Evolutionary conservation across 768 basidiomycete species (phyloP).

Genomic region (Collybia sordida): DNA sequence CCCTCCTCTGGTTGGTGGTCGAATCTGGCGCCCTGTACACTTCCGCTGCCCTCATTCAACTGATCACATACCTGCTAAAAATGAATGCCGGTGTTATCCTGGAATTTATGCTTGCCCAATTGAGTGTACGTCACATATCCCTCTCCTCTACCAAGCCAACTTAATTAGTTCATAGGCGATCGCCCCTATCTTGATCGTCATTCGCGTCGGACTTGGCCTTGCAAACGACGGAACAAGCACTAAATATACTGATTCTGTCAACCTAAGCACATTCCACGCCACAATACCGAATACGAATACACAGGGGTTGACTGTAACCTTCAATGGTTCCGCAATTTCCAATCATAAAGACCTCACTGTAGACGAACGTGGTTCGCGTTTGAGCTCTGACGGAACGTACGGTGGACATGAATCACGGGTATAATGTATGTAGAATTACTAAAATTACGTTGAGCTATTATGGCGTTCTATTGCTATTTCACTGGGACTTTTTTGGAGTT

Average conservation of each 20-base stretch:
- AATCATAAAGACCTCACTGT: not conserved
- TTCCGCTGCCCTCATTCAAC: conserved; percentile 21
- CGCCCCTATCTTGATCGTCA: conserved; percentile 21
- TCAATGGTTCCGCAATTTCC: too few species aligned
- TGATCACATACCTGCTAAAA: conserved; percentile 21
- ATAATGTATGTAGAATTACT: too few species aligned
- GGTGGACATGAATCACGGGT: too few species aligned
- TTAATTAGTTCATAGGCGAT: conserved; percentile 9
- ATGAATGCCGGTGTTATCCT: conserved; percentile 28
- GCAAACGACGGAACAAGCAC: conserved; percentile 15
- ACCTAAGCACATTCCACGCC: conserved; percentile 10
- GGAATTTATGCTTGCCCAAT: conserved; percentile 23
- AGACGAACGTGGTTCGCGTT: too few species aligned
- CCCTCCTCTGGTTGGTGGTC: conserved; percentile 21
- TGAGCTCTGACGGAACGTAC: too few species aligned
- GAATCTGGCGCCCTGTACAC: conserved; percentile 26
- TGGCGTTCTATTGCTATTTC: too few species aligned
- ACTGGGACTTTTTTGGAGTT: too few species aligned
- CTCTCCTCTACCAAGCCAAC: not conserved
- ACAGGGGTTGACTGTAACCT: too few species aligned
- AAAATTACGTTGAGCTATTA: too few species aligned
- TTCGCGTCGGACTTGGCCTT: conserved; percentile 22
- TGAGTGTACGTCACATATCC: conserved; percentile 18
- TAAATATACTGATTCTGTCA: conserved; percentile 11
- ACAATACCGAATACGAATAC: not conserved